Base-by-base conservation (phyloP, 306 rosid species). In the Rubus idaeus region DNA sequence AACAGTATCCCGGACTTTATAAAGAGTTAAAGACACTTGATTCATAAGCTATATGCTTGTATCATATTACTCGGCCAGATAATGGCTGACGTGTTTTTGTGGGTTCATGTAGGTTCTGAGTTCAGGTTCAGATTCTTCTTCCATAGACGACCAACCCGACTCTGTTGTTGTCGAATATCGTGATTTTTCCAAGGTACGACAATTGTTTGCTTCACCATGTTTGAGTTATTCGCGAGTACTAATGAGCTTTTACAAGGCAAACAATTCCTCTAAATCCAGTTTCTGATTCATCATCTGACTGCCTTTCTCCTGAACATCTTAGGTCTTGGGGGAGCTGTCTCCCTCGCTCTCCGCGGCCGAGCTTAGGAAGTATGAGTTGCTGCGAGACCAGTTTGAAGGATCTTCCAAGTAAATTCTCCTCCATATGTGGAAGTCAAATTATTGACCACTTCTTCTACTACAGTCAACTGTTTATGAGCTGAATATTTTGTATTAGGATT, bases 331-430 rank as follows among this genome's bases (percentile, higher is more conserved):
- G 46, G 96, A 92, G 73, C 84, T 92, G 14, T 74, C 91, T 23
- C 97, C 97, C 61, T 95, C 97, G 11, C 91, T 92, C 46, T 92
- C 98, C 26, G 77, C 78, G 83, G 81, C 91, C 3, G 96, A 95
- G 84, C 92, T 95, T 45, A 86, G 86, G 86, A 95, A 90, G 81
- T 90, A 92, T 12, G 97, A 95, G 84, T 73, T 71, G 75, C 92
- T 92, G 70, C 87, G 98, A 68, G 93, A 90, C 82, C 98, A 90
- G 80, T 92, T 94, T 81, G 95, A 91, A 91, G 97, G 98, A 76
- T 64, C 87, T 70, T 82, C 91, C 75, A 88, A 87, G 80, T 91
- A 82, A 87, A 45, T 60, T 73, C 51, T 61, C 67, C 77, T 60
- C 76, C 50, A 41, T 14, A 10, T 5, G n/a, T 35, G 77, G 68